Percentiles rank a stretch among this genome's conserved stretches.
Evolutionary conservation across 305 asterid genomes (phyloP).

Genomic region (Solanum hybrid): DNA sequence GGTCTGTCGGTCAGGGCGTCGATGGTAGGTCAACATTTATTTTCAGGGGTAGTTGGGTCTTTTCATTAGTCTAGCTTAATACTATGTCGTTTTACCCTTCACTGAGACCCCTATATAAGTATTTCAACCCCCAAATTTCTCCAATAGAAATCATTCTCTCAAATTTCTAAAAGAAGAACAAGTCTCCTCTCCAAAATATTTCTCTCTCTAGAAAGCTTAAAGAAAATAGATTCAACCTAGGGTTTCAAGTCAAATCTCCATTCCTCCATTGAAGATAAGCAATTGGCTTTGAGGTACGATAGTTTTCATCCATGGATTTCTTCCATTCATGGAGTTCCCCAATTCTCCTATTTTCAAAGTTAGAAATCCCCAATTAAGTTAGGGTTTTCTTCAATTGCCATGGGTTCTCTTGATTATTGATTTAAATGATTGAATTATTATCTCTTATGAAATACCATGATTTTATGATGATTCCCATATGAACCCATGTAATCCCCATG

Average conservation of each 20-base stretch:
- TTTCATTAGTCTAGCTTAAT: neutral
- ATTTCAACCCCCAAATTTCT: neutral
- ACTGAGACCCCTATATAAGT: neutral
- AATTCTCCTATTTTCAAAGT: neutral
- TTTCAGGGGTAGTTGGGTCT: neutral
- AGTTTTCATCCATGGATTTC: neutral
- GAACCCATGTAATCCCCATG: neutral
- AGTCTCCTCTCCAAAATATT: neutral
- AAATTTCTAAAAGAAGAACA: neutral
- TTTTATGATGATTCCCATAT: too few species aligned
- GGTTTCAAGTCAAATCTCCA: neutral
- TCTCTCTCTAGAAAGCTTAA: neutral
- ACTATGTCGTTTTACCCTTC: neutral
- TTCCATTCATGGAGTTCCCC: neutral
- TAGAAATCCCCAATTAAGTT: neutral
- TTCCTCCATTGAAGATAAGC: neutral
- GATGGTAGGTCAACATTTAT: neutral
- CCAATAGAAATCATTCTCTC: neutral
- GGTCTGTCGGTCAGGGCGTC: neutral
- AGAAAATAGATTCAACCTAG: neutral
- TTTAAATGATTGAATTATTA: neutral
- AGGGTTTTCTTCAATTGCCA: neutral
- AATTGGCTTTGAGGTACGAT: neutral
- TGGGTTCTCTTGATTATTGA: neutral
- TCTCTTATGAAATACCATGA: neutral